A percentile compares a stretch with the other conserved stretches of the same genome.
Evolutionary conservation across 805 yeast genomes (phyloP).

Genomic region (Lipomyces yamadae): DNA sequence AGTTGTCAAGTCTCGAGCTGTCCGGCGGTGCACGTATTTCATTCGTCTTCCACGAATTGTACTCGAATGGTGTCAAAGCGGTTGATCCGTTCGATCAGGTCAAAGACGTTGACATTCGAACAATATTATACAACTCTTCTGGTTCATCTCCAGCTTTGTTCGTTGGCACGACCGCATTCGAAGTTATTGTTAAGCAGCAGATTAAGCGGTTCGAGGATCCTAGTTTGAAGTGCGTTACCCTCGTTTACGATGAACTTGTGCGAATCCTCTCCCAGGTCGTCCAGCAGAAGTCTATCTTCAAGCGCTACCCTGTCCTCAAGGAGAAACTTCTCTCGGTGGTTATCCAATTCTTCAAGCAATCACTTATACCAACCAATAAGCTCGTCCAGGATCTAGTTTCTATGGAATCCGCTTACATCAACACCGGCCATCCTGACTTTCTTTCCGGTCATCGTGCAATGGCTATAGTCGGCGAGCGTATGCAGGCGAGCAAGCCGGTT

Average conservation of each 20-base stretch:
- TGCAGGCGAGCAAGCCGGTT: slow-evolving; percentile 75
- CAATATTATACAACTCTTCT: slow-evolving; percentile 94
- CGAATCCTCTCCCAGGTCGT: slow-evolving; percentile 80
- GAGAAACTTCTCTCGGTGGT: slow-evolving; percentile 82
- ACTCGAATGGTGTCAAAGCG: slow-evolving; percentile 87
- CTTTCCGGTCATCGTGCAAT: slow-evolving; percentile 94
- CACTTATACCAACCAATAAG: slow-evolving; percentile 80
- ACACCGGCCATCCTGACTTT: slow-evolving; percentile 97
- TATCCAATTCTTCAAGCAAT: slow-evolving; percentile 76
- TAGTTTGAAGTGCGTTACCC: slow-evolving; percentile 79
- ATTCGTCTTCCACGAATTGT: slow-evolving; percentile 95
- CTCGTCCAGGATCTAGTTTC: slow-evolving; percentile 82
- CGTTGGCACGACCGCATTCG: slow-evolving; percentile 97
- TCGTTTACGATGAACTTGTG: slow-evolving; percentile 92
- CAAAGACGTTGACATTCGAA: slow-evolving; percentile 92
- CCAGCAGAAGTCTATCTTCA: slow-evolving; percentile 75
- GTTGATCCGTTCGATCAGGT: slow-evolving; percentile 96
- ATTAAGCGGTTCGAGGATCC: slow-evolving; percentile 95
- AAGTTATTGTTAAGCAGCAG: slow-evolving; percentile 91
- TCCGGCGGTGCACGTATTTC: slow-evolving; percentile 98
- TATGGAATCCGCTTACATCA: slow-evolving; percentile 91
- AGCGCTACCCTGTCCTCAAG: slow-evolving; percentile 89
- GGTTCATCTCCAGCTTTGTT: slow-evolving; percentile 96
- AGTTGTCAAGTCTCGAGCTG: slow-evolving; percentile 83
- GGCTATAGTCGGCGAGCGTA: slow-evolving; percentile 86